Conservation (phyloP, 2,329 filamentous ascomycete genomes). For the Malbranchea cinnamomea region DNA sequence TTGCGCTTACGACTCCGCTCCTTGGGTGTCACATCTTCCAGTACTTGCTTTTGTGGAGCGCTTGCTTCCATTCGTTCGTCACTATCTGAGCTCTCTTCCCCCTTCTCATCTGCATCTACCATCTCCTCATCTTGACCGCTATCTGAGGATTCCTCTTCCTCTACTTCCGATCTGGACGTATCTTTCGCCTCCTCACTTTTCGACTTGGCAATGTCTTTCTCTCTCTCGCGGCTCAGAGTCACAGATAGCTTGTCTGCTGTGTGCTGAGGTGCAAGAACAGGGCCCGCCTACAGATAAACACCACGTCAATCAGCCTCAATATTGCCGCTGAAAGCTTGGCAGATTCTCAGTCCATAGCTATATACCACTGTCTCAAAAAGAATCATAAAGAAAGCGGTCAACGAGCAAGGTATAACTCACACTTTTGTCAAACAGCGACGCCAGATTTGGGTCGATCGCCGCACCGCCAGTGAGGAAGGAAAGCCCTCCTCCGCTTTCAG, state of each 20-base stretch:
- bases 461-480: no score
- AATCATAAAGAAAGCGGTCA: not conserved
- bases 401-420: constrained; percentile 36
- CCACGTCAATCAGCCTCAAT: not conserved
- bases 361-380: not conserved
- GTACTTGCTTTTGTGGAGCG: no score
- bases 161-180: no score
- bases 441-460: constrained; percentile 52
- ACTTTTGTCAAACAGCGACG: constrained; percentile 57
- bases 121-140: constrained; percentile 18
- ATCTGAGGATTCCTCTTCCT: no score
- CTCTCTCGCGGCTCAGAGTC: no score
- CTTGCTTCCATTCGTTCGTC: no score
- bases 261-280: constrained; percentile 22
- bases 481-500: no score
- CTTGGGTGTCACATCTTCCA: no score
- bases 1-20: constrained; percentile 36
- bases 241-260: not conserved
- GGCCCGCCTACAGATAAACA: constrained; percentile 19
- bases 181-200: no score
- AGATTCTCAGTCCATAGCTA: not conserved
- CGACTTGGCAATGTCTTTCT: not conserved
- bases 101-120: constrained; percentile 17
- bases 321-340: not conserved
- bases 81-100: constrained; percentile 30